These are phyloP conservation scores for Chytridium lagenaria DNA, from an alignment of 371 early-diverging fungal species.

Conservation along the genomic window DNA sequence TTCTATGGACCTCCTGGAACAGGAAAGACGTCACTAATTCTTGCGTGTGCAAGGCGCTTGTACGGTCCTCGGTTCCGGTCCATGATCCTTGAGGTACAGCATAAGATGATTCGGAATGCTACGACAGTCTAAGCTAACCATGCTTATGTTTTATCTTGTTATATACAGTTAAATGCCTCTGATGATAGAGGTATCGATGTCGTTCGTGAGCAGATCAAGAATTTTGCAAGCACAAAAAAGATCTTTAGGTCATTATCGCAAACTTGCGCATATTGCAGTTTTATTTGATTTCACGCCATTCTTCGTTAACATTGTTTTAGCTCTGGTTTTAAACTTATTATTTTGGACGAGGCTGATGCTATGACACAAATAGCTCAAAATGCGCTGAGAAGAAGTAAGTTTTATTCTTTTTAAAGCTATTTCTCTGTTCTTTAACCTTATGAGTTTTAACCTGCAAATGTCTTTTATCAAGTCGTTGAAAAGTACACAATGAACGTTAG, in stretches of 20 bases:
- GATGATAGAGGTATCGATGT: constrained; percentile 99
- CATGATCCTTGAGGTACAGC: constrained; percentile 87
- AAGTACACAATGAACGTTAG: constrained; percentile 96
- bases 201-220: constrained; percentile 98
- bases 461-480: constrained; percentile 84
- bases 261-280: background rate
- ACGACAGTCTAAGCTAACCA: background rate
- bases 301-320: constrained; percentile 36
- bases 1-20: constrained; percentile 98
- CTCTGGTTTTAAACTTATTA: constrained; percentile 90
- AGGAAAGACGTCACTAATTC: constrained; percentile 73
- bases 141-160: constrained; percentile 5
- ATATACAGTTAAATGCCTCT: constrained; percentile 91
- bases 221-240: constrained; percentile 92
- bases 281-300: background rate
- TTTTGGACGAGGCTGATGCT: constrained; percentile 98
- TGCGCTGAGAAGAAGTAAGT: constrained; percentile 87
- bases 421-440: background rate
- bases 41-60: constrained; percentile 87
- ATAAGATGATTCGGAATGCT: too few species aligned
- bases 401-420: constrained; percentile 9
- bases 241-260: constrained; percentile 65
- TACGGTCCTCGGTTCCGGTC: constrained; percentile 80
- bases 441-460: too few species aligned
- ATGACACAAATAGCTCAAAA: constrained; percentile 98